These are phyloP conservation scores for Zopfia rhizophila DNA, from an alignment of 2,329 filamentous ascomycete species.

Conservation along the genomic window DNA sequence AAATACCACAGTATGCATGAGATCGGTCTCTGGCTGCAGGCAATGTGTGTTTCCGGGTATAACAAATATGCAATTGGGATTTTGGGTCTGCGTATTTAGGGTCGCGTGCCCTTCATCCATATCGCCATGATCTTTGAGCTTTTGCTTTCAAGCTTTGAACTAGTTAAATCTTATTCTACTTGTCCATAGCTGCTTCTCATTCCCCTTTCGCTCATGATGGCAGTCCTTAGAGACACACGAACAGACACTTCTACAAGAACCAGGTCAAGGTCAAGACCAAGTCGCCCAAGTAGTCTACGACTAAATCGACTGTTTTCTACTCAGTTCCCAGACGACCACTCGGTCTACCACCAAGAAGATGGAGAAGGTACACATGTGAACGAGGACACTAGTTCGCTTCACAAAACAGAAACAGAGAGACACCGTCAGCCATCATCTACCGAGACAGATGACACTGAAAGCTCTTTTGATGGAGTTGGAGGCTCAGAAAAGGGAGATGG, in stretches of 20 bases:
- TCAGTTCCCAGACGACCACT: constrained; percentile 47
- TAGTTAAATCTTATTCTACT: neutral
- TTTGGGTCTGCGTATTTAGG: no score
- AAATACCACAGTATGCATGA: no score
- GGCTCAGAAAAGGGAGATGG: constrained; percentile 25
- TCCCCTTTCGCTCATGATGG: no score
- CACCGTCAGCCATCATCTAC: constrained; percentile 21
- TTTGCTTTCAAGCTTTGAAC: constrained; percentile 7
- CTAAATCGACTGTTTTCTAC: constrained; percentile 41
- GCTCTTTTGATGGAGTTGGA: constrained; percentile 19
- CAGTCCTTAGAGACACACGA: constrained; percentile 13
- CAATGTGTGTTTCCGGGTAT: no score
- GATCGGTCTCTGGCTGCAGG: no score
- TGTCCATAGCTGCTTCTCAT: no score
- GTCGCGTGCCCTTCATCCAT: constrained; percentile 7
- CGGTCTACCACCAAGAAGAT: constrained; percentile 46
- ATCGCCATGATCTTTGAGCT: no score
- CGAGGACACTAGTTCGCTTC: constrained; percentile 29
- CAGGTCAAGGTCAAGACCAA: constrained; percentile 38
- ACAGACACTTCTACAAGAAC: constrained; percentile 27
- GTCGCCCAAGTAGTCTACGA: constrained; percentile 28
- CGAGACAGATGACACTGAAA: constrained; percentile 22
- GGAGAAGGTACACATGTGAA: constrained; percentile 37
- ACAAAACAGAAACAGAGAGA: constrained; percentile 40
- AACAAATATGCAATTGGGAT: no score